These are phyloP conservation scores for Fusarium fracticaudum DNA, from an alignment of 2,329 filamentous ascomycete genomes.

Conservation along the genomic window DNA sequence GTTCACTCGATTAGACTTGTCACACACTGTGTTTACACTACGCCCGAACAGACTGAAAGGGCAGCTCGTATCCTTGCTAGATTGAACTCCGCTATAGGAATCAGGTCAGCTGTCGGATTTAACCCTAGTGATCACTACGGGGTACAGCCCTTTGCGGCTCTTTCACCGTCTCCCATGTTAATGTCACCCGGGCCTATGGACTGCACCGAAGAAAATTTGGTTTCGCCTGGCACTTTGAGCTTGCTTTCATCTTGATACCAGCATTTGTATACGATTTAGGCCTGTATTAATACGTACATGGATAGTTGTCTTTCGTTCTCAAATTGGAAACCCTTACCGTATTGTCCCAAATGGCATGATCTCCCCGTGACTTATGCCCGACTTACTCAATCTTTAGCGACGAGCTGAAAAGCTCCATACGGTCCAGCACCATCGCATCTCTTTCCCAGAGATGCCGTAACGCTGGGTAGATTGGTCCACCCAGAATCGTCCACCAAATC, in stretches of 20 bases:
- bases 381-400: slow-evolving; percentile 10
- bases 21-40: slow-evolving; percentile 43
- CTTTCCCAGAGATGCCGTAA: slow-evolving; percentile 30
- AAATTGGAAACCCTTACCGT: not conserved
- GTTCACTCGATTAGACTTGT: slow-evolving; percentile 46
- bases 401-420: not conserved
- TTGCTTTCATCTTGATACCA: slow-evolving; percentile 12
- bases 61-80: slow-evolving; percentile 38
- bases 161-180: not conserved
- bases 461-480: slow-evolving; percentile 29
- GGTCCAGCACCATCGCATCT: slow-evolving; percentile 10
- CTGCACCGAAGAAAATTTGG: not conserved
- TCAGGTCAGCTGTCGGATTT: slow-evolving; percentile 41
- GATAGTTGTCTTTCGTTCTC: not conserved
- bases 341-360: not conserved
- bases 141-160: not conserved
- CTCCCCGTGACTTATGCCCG: not conserved
- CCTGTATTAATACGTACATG: not conserved
- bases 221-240: not conserved
- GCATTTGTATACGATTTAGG: not conserved
- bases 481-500: slow-evolving; percentile 2
- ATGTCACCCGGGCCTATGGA: not conserved
- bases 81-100: slow-evolving; percentile 44
- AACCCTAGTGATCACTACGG: not conserved
- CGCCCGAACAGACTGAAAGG: slow-evolving; percentile 33